These are phyloP conservation scores for Volutella citrinella DNA, from an alignment of 2,329 filamentous ascomycete genomes.

Conservation along the genomic window DNA sequence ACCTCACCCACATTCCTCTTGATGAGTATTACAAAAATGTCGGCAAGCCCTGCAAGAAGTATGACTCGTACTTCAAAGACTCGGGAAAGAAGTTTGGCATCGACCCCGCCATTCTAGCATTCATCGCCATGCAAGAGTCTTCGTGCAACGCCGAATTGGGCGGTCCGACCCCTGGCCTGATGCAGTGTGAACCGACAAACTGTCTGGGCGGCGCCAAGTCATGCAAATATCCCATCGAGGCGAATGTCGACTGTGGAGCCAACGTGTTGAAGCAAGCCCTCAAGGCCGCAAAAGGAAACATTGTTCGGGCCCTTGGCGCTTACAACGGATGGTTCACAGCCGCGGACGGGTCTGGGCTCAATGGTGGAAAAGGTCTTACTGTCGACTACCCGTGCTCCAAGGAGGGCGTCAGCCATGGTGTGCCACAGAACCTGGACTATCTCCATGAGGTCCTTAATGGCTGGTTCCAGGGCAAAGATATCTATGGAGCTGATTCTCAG, in stretches of 20 bases:
- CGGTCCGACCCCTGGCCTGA: slow-evolving; percentile 32
- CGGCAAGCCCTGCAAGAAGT: slow-evolving; percentile 26
- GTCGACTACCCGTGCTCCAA: slow-evolving; percentile 14
- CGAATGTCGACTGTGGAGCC: slow-evolving; percentile 33
- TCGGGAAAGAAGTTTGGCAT: slow-evolving; percentile 29
- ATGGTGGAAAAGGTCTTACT: slow-evolving; percentile 29
- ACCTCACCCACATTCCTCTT: slow-evolving; percentile 23
- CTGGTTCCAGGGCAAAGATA: slow-evolving; percentile 33
- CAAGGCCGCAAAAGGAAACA: slow-evolving; percentile 24
- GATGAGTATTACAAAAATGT: slow-evolving; percentile 24
- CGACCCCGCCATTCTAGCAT: slow-evolving; percentile 32
- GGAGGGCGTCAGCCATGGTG: slow-evolving; percentile 25
- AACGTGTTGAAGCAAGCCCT: slow-evolving; percentile 26
- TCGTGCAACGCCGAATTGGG: slow-evolving; percentile 32
- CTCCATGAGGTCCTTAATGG: slow-evolving; percentile 34
- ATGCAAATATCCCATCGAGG: slow-evolving; percentile 31
- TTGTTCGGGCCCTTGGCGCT: slow-evolving; percentile 29
- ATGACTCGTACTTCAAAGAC: slow-evolving; percentile 31
- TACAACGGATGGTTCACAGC: slow-evolving; percentile 37
- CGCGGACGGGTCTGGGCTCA: slow-evolving; percentile 19
- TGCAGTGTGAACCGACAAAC: slow-evolving; percentile 34
- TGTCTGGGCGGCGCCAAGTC: slow-evolving; percentile 27
- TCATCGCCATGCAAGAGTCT: slow-evolving; percentile 35
- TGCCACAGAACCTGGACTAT: slow-evolving; percentile 34
- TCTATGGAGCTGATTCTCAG: slow-evolving; percentile 24